Conservation (phyloP, 139 green algal species). For the Eudorina sp. region DNA sequence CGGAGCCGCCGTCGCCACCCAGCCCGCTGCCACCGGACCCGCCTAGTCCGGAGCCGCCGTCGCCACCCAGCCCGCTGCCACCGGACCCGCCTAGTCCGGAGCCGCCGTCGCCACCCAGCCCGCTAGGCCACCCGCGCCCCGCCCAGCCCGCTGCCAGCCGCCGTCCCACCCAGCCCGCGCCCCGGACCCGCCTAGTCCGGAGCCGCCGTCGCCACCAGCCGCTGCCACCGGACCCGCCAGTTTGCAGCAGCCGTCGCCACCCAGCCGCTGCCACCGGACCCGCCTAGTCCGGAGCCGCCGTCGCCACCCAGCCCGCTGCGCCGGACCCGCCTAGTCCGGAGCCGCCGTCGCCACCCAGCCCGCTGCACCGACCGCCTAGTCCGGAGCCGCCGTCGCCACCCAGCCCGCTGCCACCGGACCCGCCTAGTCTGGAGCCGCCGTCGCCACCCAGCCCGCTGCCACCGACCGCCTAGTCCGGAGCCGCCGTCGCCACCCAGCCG, state of each 20-base stretch:
- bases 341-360: neutral
- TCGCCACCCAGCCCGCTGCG: neutral
- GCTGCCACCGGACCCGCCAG: neutral
- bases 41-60: neutral
- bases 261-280: neutral
- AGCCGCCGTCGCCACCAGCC: neutral
- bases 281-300: neutral
- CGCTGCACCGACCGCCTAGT: neutral
- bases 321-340: neutral
- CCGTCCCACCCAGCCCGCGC: neutral
- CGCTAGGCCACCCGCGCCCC: neutral
- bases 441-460: neutral
- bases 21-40: neutral
- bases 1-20: neutral
- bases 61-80: neutral
- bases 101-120: neutral
- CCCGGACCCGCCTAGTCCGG: neutral
- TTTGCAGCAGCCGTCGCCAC: neutral
- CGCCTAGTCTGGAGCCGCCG: neutral
- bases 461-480: neutral
- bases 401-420: neutral
- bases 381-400: neutral
- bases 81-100: neutral
- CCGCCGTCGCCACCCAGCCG: neutral
- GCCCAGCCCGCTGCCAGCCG: neutral